Evolutionary conservation across 129 eudicot genomes (phyloP).

Genomic region (Helichrysum umbraculigerum): DNA sequence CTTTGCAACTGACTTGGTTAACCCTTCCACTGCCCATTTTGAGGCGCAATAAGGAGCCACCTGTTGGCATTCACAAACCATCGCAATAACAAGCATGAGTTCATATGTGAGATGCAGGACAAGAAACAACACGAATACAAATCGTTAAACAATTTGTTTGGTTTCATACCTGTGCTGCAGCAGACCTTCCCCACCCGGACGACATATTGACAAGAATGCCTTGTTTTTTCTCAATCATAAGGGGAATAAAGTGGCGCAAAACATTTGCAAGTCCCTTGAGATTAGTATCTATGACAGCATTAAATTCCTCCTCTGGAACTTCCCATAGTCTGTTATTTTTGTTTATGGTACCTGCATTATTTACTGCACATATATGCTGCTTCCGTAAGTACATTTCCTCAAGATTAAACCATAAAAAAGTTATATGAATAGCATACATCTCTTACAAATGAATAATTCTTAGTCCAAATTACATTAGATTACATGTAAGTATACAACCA

Average conservation of each 20-base stretch:
- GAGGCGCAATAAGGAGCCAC: conserved; percentile 99
- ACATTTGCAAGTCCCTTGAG: conserved; percentile 83
- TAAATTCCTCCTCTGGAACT: conserved; percentile 93
- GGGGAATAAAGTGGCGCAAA: conserved; percentile 89
- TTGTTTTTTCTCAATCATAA: conserved; percentile 79
- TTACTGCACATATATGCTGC: conserved; percentile 44
- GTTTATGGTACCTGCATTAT: conserved; percentile 94
- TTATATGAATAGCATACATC: neutral
- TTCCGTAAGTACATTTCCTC: conserved; percentile 12
- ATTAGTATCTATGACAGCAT: conserved; percentile 83
- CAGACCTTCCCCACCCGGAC: conserved; percentile 98
- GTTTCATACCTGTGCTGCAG: conserved; percentile 86
- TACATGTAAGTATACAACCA: neutral
- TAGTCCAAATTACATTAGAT: neutral
- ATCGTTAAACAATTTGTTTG: conserved; percentile 3
- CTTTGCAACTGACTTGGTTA: conserved; percentile 83
- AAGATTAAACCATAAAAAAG: neutral
- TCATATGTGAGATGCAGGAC: neutral
- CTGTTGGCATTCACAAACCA: conserved; percentile 35
- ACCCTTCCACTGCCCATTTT: conserved; percentile 96
- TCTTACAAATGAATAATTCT: neutral
- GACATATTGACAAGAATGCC: conserved; percentile 93
- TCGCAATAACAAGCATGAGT: neutral
- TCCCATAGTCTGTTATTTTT: conserved; percentile 91
- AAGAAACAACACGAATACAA: neutral